Conservation (phyloP, 305 asterid genomes). For the Solanum hybrid region DNA sequence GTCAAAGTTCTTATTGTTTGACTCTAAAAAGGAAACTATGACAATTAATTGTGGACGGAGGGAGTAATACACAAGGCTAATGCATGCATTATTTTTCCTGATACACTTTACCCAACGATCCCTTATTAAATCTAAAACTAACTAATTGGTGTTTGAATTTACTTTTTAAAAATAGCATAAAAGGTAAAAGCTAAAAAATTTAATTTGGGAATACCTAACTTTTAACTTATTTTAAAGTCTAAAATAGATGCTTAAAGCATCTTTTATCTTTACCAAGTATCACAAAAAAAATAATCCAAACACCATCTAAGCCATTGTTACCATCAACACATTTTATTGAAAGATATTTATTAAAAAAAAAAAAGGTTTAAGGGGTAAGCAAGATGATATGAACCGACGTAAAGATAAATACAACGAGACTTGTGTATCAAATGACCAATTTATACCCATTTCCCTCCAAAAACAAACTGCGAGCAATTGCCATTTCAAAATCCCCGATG, state of each 20-base stretch:
- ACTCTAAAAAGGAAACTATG: no score
- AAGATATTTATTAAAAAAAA: background rate
- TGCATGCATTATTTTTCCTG: no score
- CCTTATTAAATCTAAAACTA: background rate
- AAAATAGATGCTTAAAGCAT: background rate
- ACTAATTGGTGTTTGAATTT: background rate
- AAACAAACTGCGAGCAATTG: slow-evolving; percentile 3
- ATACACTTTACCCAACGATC: background rate
- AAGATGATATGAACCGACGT: background rate
- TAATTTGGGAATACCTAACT: background rate
- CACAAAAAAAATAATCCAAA: background rate
- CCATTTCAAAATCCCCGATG: slow-evolving; percentile 27
- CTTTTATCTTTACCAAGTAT: background rate
- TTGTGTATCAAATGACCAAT: slow-evolving; percentile 1
- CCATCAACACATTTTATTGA: background rate
- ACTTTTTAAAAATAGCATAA: background rate
- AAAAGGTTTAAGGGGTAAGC: background rate
- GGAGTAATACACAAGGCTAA: no score
- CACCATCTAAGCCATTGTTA: background rate
- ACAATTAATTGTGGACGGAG: no score
- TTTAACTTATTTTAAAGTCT: background rate
- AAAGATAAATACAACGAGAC: background rate
- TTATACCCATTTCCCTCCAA: slow-evolving; percentile 14
- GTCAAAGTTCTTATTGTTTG: no score
- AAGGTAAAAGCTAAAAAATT: background rate